Percentiles rank a stretch among this genome's conserved stretches.
Evolutionary conservation across 2,329 filamentous ascomycete genomes (phyloP).

Genomic region (Cordyceps cateniannulata): DNA sequence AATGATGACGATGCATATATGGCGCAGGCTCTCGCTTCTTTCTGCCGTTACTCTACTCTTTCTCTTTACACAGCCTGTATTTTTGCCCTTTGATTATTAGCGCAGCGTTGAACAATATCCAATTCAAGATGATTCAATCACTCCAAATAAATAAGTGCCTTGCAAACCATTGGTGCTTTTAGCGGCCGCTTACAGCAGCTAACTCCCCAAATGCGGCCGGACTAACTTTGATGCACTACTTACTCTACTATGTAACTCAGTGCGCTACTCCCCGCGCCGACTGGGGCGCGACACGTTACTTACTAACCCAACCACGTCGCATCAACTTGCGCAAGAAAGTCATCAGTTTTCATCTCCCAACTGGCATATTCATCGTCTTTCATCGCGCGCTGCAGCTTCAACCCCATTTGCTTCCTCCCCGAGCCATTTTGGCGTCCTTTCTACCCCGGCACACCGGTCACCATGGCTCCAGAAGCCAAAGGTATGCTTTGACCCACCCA

Average conservation of each 20-base stretch:
- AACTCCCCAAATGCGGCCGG: background rate
- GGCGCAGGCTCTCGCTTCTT: background rate
- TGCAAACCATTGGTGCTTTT: background rate
- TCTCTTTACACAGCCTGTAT: no score
- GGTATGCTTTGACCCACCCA: constrained; percentile 4
- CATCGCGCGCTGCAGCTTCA: background rate
- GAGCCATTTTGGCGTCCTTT: background rate
- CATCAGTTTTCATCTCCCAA: constrained; percentile 3
- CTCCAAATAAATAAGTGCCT: background rate
- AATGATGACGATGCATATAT: background rate
- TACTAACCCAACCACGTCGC: background rate
- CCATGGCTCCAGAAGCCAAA: constrained; percentile 14
- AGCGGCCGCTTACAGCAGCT: background rate
- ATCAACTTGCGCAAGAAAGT: background rate
- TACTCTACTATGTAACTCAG: no score
- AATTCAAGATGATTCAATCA: background rate
- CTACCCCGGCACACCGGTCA: background rate
- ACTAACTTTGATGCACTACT: constrained; percentile 12
- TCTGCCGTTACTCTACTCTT: background rate
- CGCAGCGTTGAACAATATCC: background rate
- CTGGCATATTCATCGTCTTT: background rate
- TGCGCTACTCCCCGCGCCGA: background rate
- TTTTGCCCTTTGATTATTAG: background rate
- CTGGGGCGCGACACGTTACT: background rate
- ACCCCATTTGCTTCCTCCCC: background rate